A percentile compares a stretch with the other conserved stretches of the same genome.
Conservation (phyloP, 1,284 basidiomycete species). For the Abortiporus biennis region DNA sequence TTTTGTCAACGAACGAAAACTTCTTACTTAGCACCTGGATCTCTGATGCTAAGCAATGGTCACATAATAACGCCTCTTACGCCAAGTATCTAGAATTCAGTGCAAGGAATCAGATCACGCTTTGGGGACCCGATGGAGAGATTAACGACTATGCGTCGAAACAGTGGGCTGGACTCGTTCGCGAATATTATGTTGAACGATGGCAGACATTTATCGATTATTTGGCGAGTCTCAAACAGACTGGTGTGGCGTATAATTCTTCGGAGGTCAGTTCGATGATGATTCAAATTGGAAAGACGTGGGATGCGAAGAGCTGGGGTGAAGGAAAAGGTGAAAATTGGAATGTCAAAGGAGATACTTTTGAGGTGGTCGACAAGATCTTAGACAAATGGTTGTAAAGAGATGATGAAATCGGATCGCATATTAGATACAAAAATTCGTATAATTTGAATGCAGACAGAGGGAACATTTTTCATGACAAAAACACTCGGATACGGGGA, state of each 20-base stretch:
- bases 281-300: conserved; percentile 28
- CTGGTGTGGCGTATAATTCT: conserved; percentile 25
- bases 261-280: conserved; percentile 19
- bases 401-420: no score
- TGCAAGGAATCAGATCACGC: conserved; percentile 38
- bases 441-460: no score
- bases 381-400: conserved; percentile 7
- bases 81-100: conserved; percentile 32
- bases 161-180: conserved; percentile 37
- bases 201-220: conserved; percentile 34
- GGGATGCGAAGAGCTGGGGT: conserved; percentile 24
- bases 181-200: conserved; percentile 29
- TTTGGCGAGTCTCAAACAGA: conserved; percentile 23
- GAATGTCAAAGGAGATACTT: conserved; percentile 21
- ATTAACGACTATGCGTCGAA: conserved; percentile 40
- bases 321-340: conserved; percentile 16
- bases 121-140: conserved; percentile 39
- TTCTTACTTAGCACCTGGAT: conserved; percentile 35
- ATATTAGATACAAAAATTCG: no score
- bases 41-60: conserved; percentile 27
- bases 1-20: conserved; percentile 29
- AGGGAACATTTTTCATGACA: no score
- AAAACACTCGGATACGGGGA: conserved; percentile 17
- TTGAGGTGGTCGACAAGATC: conserved; percentile 19
- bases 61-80: conserved; percentile 24